Evolutionary conservation across 176 grass and related monocot species (phyloP).

Genomic region (Musa troglodytarum): DNA sequence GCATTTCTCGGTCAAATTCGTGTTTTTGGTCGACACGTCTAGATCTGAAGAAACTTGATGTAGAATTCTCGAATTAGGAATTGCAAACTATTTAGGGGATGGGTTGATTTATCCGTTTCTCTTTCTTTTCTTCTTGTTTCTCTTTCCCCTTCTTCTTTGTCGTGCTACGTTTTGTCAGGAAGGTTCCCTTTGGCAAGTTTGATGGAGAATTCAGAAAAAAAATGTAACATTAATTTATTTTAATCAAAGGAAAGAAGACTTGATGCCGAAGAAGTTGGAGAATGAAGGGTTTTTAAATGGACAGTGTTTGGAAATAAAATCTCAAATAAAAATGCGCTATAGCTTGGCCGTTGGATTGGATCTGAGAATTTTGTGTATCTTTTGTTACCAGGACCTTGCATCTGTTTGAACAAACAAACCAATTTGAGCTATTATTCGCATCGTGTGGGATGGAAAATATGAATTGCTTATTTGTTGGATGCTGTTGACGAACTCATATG

Average conservation of each 20-base stretch:
- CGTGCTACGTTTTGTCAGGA: background rate
- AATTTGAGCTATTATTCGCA: background rate
- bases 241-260: too few species aligned
- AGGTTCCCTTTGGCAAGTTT: background rate
- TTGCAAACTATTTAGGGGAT: background rate
- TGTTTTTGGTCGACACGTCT: background rate
- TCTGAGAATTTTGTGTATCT: background rate
- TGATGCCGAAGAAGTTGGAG: too few species aligned
- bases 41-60: too few species aligned
- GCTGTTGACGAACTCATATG: background rate
- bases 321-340: too few species aligned
- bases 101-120: background rate
- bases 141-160: too few species aligned
- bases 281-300: too few species aligned
- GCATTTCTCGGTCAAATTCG: background rate
- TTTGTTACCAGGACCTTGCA: background rate
- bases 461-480: conserved; percentile 1
- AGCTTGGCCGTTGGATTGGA: background rate
- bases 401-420: background rate
- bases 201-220: background rate
- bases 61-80: too few species aligned
- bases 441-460: background rate
- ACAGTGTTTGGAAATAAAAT: too few species aligned
- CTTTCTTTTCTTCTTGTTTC: background rate
- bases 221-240: background rate